Evolutionary conservation across 176 grass and related monocot species (phyloP).

Genomic region (Bonia amplexicaulis): DNA sequence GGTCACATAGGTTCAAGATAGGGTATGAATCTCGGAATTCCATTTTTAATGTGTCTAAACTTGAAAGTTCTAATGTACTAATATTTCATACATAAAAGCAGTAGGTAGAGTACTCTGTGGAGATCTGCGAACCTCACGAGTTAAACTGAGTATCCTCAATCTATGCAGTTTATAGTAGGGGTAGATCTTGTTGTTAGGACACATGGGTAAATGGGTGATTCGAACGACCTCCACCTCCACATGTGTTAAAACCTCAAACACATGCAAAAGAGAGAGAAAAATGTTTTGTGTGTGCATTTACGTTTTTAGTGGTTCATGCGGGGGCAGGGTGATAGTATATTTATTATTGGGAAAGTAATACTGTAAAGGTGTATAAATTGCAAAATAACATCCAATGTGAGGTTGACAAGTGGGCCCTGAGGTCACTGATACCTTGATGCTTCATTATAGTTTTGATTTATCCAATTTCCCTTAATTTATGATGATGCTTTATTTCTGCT

Average conservation of each 20-base stretch:
- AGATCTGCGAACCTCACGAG: neutral
- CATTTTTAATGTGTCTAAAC: neutral
- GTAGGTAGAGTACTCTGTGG: neutral
- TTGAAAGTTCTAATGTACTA: neutral
- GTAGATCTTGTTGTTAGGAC: neutral
- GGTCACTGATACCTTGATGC: too few species aligned
- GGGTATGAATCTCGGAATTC: neutral
- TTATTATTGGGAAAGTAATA: too few species aligned
- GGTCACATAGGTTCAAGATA: neutral
- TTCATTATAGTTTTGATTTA: neutral
- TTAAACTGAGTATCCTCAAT: neutral
- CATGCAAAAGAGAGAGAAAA: too few species aligned
- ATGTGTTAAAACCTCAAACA: too few species aligned
- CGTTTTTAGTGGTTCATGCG: too few species aligned
- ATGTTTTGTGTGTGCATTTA: too few species aligned
- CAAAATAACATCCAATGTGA: too few species aligned
- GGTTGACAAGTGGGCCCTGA: too few species aligned
- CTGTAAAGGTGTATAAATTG: too few species aligned
- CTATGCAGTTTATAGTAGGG: neutral
- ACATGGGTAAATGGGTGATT: neutral
- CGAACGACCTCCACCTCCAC: too few species aligned
- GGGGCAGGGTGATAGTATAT: too few species aligned
- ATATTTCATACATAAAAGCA: neutral
- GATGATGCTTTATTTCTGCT: neutral
- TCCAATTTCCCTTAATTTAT: neutral